Percentiles rank a stretch among this genome's conserved stretches.
Evolutionary conservation across 192 early-diverging fungal species (phyloP).

Genomic region (Allomyces arbusculus): DNA sequence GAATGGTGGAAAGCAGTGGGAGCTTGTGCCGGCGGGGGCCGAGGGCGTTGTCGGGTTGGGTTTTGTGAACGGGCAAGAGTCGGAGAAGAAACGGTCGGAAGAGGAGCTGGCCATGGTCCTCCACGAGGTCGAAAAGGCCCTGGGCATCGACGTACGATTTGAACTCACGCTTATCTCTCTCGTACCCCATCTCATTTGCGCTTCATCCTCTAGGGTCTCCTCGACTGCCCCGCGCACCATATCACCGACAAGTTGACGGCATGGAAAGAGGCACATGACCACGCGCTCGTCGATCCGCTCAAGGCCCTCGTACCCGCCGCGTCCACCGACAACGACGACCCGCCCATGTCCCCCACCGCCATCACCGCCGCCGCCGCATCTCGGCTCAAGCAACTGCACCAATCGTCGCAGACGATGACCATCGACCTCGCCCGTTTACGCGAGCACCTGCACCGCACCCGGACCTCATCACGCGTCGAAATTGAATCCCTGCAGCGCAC

Average conservation of each 20-base stretch:
- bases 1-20: no score
- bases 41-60: neutral
- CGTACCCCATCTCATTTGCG: no score
- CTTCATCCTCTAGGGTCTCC: no score
- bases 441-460: neutral
- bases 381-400: neutral
- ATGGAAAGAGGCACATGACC: neutral
- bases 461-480: neutral
- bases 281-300: neutral
- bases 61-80: neutral
- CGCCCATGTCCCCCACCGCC: neutral
- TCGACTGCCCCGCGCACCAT: no score
- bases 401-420: neutral
- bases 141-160: no score
- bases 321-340: neutral
- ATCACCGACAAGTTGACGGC: neutral
- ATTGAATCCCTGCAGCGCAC: neutral
- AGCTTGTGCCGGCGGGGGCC: neutral
- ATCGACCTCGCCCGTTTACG: neutral
- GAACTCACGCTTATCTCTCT: no score
- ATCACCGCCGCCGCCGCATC: neutral
- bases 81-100: no score
- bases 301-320: no score
- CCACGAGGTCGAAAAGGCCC: no score
- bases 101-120: no score